Evolutionary conservation across 73 alveolate genomes (phyloP), one percentile per base, ranked within the genome.

Genomic region (Symbiodinium natans): DNA sequence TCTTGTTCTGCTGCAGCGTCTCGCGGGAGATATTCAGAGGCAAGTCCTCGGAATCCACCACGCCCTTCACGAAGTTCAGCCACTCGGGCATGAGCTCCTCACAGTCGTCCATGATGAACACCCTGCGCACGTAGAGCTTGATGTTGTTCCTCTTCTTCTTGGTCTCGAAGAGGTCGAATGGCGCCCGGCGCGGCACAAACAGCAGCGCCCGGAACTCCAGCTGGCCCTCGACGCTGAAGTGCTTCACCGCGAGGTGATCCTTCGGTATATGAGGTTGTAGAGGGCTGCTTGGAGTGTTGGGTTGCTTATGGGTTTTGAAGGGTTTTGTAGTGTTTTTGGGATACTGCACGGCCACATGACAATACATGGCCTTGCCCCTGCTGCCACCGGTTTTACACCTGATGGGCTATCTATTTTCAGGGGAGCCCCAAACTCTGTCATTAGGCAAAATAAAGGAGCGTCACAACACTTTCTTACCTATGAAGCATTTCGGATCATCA

Each of bases 101-200:
- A 98, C 99, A 99, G 99, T 99, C 99, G 99, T 99, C 99, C 99
- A 99, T 99, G 99, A 99, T 99, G 99, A 99, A 99, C 75, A 99
- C 99, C 99, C 99, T 99, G 93, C 99, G 99, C 99, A 99, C 99
- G 95, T 88, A 88, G 38, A 88, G 73, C 86, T 88, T 88, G 95
- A 88, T 88, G 95, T 88, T 88, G 93, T 84, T 84, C 71, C 93
- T 42, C 93, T 85, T 99, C 99, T 99, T 99, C 99, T 99, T 99
- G 99, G 99, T 99, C 99, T 99, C 99, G 99, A 99, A 99, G 98
- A 99, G 99, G 93, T 99, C 99, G 99, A 99, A 99, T 41, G 99
- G 99, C 90, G 99, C 99, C 99, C 99, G 99, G 99, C 99, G 99
- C 73, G 99, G 99, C 82, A 99, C 99, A 99, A 99, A 99, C 98